Base-by-base conservation (phyloP, 2,329 filamentous ascomycete species). In the Cladosporium sp. region DNA sequence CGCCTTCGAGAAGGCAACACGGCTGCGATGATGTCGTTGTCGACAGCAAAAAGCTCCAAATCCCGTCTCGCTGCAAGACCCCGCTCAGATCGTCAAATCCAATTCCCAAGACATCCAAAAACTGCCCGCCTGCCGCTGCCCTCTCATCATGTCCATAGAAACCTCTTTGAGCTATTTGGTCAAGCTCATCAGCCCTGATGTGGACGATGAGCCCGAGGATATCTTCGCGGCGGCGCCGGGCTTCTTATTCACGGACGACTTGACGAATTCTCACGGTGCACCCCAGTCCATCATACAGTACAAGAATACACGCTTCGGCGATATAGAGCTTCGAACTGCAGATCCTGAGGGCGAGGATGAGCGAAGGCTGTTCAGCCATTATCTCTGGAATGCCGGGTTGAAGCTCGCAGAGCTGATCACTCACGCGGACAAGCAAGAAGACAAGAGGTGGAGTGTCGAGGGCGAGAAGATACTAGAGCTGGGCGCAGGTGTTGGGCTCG, bases 211-310 rank as follows among this genome's bases (percentile, higher is more conserved):
- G 14, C 58, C 62, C 9, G 67, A 70, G 55, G 69, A 70, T 71
- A 81, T 82, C 64, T 80, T 90, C 66, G 75, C 76, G 36, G 77
- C 78, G 2, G 78, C 84, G 0, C 80, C 88, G 1, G 83, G 82
- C 62, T 78, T 85, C 62, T 82, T 89, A 70, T 89, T 89, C 74
- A 81, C 84, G 3, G 85, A 89, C 70, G 87, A 90, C 73, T 76
- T 85, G 55, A 80, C 79, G 59, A 86, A 84, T 73, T 80, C 83
- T 70, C 87, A 90, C 72, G 87, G 87, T 71, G 84, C 88, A 66
- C 74, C 80, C 1, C 75, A 82, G 51, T 80, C 84, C 61, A 74
- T 76, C 17, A 79, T 90, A 36, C 66, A 84, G 30, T 90, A 89
- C 73, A 76, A 67, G 39, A 71, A 66, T 62, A 59, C 58, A 14